Base-by-base conservation (phyloP, 768 basidiomycete genomes). In the Botryobasidium botryosum region DNA sequence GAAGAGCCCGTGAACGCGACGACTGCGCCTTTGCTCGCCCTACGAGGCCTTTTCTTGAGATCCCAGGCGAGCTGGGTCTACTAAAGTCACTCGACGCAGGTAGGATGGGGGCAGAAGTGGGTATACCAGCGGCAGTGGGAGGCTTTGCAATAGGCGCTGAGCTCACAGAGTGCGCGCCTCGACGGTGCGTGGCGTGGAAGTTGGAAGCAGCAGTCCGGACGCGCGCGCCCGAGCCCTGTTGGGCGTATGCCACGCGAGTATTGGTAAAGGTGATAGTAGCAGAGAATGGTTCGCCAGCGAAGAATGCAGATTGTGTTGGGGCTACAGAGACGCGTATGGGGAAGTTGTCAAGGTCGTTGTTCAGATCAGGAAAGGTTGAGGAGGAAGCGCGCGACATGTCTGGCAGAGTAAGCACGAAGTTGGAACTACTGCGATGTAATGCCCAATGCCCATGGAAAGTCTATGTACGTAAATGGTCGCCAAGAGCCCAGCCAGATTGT, bases 191-290 rank as follows among this genome's bases (percentile, higher is more conserved):
- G 10, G 17, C 17, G 8, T 33, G 31, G 31, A 8, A 8, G 31
- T 8, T 33, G 8, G 8, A 17, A 33, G 31, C 8, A 8, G 17
- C 10, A 33, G 31, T 8, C 10, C 31, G 31, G 17, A 17, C 31
- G 10, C 28, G 40, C 25, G 13, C 40, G 40, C 15, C 23, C 8
- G 28, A 26, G 23, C 12, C 13, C 13, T 42, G 40, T 13, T 8
- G 40, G 26, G 27, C 15, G 12, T 21, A 42, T 31, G 23, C 24
- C 24, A 1, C 28, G 27, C 29, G 25, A 13, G 29, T 78, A 58
- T 92, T 94, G 40, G 81, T 79, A 60, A 94, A 87, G 0, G 82
- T 80, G 52, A 96, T 76, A 3, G 75, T 79, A 10, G 84, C 85
- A 2, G 76, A 67, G 61, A 92, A 86, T 0, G 72, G 65, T 61